Evolutionary conservation across 331 rosid species (phyloP).

Genomic region (Quercus lobata): DNA sequence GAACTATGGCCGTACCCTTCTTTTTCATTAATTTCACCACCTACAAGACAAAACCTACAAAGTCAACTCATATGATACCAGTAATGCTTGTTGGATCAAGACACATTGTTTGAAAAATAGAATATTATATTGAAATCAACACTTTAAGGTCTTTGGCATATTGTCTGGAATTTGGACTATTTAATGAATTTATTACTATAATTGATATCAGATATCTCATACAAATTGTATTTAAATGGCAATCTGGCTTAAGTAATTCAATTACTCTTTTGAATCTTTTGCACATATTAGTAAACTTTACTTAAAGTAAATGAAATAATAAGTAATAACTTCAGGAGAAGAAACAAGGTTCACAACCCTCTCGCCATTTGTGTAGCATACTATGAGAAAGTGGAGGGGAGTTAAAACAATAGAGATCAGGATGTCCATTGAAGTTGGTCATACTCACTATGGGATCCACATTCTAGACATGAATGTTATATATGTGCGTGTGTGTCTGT

Average conservation of each 20-base stretch:
- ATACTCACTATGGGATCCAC: neutral
- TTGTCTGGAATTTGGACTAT: conserved; percentile 10
- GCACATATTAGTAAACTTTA: neutral
- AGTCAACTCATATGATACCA: neutral
- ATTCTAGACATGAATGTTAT: neutral
- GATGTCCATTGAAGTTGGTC: neutral
- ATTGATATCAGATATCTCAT: neutral
- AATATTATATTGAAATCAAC: neutral
- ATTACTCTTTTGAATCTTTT: neutral
- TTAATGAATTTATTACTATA: neutral
- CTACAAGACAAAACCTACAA: conserved; percentile 36
- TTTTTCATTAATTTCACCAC: conserved; percentile 88
- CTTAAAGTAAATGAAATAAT: neutral
- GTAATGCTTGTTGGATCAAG: conserved; percentile 16
- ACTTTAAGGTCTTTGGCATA: conserved; percentile 7
- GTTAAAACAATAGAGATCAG: too few relatives aligned
- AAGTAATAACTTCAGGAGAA: neutral
- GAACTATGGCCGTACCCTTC: conserved; percentile 76
- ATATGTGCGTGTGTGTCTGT: neutral
- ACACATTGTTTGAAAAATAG: conserved; percentile 4
- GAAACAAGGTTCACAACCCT: neutral
- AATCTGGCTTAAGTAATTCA: neutral
- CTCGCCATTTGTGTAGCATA: neutral
- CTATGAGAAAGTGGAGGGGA: too few relatives aligned
- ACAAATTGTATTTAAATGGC: neutral